A percentile compares a stretch with the other conserved stretches of the same genome.
Conservation (phyloP, 2,329 filamentous ascomycete genomes). For the Alternaria sp. region DNA sequence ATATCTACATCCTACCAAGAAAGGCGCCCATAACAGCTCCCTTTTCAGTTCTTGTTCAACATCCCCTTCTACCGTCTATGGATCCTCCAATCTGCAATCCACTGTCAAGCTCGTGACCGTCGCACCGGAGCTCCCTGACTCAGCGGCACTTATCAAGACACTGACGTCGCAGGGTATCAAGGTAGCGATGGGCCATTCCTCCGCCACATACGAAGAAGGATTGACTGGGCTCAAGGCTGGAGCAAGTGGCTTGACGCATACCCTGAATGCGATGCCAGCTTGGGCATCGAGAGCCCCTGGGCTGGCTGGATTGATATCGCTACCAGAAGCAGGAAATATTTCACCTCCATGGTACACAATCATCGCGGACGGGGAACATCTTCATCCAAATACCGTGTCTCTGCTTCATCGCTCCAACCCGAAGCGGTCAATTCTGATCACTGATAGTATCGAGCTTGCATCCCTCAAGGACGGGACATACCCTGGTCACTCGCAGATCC, state of each 20-base stretch:
- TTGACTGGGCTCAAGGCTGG: slow-evolving; percentile 57
- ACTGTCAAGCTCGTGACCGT: slow-evolving; percentile 61
- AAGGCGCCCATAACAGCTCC: slow-evolving; percentile 61
- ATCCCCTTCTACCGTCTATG: slow-evolving; percentile 55
- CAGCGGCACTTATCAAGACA: slow-evolving; percentile 52
- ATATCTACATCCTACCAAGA: slow-evolving; percentile 62
- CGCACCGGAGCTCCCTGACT: slow-evolving; percentile 60
- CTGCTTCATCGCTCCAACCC: slow-evolving; percentile 60
- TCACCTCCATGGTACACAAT: slow-evolving; percentile 59
- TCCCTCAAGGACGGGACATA: slow-evolving; percentile 61
- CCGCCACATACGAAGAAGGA: slow-evolving; percentile 59
- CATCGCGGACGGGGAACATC: slow-evolving; percentile 63
- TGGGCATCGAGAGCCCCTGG: slow-evolving; percentile 62
- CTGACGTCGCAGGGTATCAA: slow-evolving; percentile 54
- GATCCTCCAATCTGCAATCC: slow-evolving; percentile 50
- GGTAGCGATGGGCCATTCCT: slow-evolving; percentile 61
- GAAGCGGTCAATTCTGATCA: slow-evolving; percentile 60
- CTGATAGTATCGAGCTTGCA: slow-evolving; percentile 64
- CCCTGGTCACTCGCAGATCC: slow-evolving; percentile 62
- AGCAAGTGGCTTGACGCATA: slow-evolving; percentile 62
- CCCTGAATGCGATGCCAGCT: slow-evolving; percentile 63
- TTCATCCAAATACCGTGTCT: slow-evolving; percentile 60
- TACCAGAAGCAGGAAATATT: slow-evolving; percentile 31
- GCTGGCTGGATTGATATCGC: slow-evolving; percentile 55
- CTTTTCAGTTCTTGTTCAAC: slow-evolving; percentile 54